These are phyloP conservation scores for Baorangia bicolor DNA, from an alignment of 768 basidiomycete genomes.

Conservation along the genomic window DNA sequence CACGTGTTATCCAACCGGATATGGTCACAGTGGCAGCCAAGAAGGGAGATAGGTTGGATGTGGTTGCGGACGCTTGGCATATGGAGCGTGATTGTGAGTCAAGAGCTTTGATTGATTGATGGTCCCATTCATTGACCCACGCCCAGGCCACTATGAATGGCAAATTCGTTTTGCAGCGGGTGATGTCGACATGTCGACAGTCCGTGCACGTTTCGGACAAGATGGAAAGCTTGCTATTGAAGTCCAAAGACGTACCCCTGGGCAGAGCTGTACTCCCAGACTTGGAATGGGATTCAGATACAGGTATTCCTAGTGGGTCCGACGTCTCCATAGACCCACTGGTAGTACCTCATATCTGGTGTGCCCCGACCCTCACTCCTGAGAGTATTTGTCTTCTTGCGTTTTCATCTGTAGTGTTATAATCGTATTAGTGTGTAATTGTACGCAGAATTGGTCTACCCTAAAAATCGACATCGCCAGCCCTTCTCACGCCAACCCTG, in stretches of 20 bases:
- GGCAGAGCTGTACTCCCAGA: conserved; percentile 25
- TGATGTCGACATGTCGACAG: conserved; percentile 53
- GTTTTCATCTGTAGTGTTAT: conserved; percentile 16
- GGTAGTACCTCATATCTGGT: conserved; percentile 4
- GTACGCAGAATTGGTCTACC: conserved; percentile 22
- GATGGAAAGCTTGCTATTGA: conserved; percentile 49
- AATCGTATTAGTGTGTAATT: conserved; percentile 24
- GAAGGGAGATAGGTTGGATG: conserved; percentile 53
- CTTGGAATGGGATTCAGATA: conserved; percentile 33
- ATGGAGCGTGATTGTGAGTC: conserved; percentile 58
- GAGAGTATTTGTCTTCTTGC: conserved; percentile 5
- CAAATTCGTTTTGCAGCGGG: conserved; percentile 51
- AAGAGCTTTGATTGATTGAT: background rate
- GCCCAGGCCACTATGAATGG: conserved; percentile 61
- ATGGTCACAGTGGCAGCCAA: conserved; percentile 66
- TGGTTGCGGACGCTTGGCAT: conserved; percentile 65
- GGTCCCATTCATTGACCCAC: conserved; percentile 2
- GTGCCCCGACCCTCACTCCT: background rate
- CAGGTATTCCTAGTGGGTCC: conserved; percentile 20
- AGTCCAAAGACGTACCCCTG: conserved; percentile 34
- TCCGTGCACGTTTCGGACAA: conserved; percentile 49
- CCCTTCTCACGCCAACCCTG: conserved; percentile 2
- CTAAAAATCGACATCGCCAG: conserved; percentile 1
- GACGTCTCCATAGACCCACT: background rate
- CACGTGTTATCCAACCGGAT: conserved; percentile 48